Conservation (phyloP, 1,284 basidiomycete species). For the Pyrrhoderma noxium region DNA sequence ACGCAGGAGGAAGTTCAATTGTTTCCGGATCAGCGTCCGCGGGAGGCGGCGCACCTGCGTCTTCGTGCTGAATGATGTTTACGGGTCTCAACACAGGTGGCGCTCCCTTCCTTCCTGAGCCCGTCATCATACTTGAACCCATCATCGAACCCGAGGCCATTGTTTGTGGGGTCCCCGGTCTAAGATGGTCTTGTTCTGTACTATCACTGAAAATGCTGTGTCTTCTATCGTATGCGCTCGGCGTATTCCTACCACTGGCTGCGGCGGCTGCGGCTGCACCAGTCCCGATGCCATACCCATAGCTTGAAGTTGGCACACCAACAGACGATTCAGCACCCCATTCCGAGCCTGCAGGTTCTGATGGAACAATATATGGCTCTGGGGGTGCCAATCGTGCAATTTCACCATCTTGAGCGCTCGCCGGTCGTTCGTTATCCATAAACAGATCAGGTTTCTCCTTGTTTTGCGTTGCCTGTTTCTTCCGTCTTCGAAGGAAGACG, state of each 20-base stretch:
- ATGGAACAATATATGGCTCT: constrained; percentile 17
- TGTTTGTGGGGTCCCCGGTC: constrained; percentile 33
- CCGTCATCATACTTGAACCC: constrained; percentile 33
- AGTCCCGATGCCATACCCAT: constrained; percentile 11
- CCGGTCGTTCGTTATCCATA: constrained; percentile 52
- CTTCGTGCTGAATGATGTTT: constrained; percentile 77
- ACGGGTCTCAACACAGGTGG: constrained; percentile 51
- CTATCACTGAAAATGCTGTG: constrained; percentile 5
- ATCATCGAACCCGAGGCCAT: constrained; percentile 21
- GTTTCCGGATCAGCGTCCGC: constrained; percentile 46
- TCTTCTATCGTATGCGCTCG: neutral
- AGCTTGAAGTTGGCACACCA: constrained; percentile 3
- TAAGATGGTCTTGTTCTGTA: constrained; percentile 29
- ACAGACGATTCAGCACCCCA: constrained; percentile 2
- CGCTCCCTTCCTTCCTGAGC: constrained; percentile 33
- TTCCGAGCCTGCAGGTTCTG: constrained; percentile 9
- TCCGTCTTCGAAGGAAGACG: constrained; percentile 49
- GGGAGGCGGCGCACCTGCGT: constrained; percentile 52
- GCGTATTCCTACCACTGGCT: neutral
- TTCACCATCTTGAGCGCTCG: constrained; percentile 27
- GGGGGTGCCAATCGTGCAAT: constrained; percentile 43
- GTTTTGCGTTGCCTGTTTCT: constrained; percentile 27
- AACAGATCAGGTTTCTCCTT: constrained; percentile 58
- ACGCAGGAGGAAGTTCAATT: constrained; percentile 73
- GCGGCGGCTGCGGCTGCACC: neutral